Evolutionary conservation across 306 rosid species (phyloP).

Genomic region (Cicer chorassanicum): DNA sequence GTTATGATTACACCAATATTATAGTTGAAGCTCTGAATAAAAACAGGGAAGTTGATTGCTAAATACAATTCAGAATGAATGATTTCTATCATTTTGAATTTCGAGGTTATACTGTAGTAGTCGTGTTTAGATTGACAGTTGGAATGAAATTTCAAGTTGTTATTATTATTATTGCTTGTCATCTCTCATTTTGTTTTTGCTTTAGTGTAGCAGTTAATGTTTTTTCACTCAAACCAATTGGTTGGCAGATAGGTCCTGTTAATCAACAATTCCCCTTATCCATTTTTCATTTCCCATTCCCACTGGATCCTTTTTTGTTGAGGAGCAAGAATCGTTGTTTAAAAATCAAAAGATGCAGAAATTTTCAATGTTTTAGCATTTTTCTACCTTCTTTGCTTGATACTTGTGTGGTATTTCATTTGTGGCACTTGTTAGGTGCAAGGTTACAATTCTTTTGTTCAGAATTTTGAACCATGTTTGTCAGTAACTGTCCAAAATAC

Average conservation of each 20-base stretch:
- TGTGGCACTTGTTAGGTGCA: not conserved
- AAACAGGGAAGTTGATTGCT: conserved; percentile 38
- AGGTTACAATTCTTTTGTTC: conserved; percentile 15
- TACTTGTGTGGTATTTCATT: conserved; percentile 16
- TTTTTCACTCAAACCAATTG: not conserved
- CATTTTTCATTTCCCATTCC: not conserved
- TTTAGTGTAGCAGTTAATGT: not conserved
- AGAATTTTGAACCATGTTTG: conserved; percentile 6
- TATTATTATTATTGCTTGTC: not conserved
- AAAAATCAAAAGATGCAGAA: not conserved
- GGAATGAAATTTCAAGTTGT: conserved; percentile 16
- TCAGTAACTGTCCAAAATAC: not conserved
- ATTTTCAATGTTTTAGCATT: not conserved
- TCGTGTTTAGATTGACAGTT: conserved; percentile 28
- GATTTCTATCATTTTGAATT: conserved; percentile 35
- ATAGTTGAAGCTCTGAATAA: conserved; percentile 44
- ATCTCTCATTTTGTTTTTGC: conserved; percentile 2
- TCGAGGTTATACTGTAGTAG: conserved; percentile 13
- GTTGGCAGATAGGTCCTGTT: conserved; percentile 17
- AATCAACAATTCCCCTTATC: conserved; percentile 3
- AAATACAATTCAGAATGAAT: conserved; percentile 36
- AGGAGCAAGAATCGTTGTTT: conserved; percentile 18
- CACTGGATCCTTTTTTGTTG: not conserved
- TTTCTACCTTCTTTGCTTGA: not conserved
- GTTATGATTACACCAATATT: conserved; percentile 32